These are phyloP conservation scores for Lunasporangiospora selenospora DNA, from an alignment of 192 early-diverging fungal species.

Conservation along the genomic window DNA sequence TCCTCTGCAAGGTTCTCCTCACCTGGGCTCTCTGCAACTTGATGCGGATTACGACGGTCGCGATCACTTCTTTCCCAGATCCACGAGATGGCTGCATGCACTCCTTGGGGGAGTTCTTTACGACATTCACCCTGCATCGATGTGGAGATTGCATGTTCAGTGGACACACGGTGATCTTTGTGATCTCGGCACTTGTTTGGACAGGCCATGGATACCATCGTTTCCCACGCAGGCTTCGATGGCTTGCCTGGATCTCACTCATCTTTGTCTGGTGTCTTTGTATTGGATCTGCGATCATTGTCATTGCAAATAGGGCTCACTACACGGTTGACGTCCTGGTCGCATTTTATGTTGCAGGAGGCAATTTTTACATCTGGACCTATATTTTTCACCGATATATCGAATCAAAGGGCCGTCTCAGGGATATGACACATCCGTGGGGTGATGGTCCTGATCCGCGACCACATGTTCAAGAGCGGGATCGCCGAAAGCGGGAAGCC, in stretches of 20 bases:
- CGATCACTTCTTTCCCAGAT: conserved; percentile 72
- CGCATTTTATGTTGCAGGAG: conserved; percentile 62
- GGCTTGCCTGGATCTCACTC: conserved; percentile 49
- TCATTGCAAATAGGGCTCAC: conserved; percentile 70
- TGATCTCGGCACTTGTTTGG: conserved; percentile 66
- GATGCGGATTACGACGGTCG: conserved; percentile 66
- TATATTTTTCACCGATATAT: conserved; percentile 20
- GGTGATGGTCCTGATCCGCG: conserved; percentile 30
- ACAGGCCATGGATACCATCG: conserved; percentile 57
- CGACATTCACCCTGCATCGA: conserved; percentile 61
- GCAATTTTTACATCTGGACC: conserved; percentile 54
- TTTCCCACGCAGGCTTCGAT: conserved; percentile 21
- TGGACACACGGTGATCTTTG: conserved; percentile 70
- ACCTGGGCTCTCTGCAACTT: conserved; percentile 62
- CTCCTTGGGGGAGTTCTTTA: conserved; percentile 61
- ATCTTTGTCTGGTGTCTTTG: conserved; percentile 54
- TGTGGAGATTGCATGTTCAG: conserved; percentile 74
- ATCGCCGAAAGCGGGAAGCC: no score
- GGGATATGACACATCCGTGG: conserved; percentile 34
- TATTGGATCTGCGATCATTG: conserved; percentile 62
- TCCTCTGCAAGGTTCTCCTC: conserved; percentile 57
- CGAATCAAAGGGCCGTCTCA: conserved; percentile 25
- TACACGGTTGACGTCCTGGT: conserved; percentile 70
- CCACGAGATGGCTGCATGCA: conserved; percentile 64
- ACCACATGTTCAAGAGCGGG: conserved; percentile 12